Evolutionary conservation across 805 yeast genomes (phyloP), one percentile per base, ranked within the genome.

Genomic region (Saccharomyces eubayanus): DNA sequence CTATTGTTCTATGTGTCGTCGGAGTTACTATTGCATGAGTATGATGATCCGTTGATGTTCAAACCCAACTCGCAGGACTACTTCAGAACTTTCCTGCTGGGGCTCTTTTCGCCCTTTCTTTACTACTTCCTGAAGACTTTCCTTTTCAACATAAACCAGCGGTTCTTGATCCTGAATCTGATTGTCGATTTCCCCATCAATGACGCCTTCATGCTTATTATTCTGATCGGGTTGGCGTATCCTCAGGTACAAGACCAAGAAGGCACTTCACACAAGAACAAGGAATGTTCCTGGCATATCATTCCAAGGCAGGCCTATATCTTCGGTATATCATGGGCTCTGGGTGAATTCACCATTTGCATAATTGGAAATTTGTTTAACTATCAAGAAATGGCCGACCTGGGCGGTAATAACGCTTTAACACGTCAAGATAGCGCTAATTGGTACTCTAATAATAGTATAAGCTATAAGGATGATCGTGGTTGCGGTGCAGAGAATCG

Each of bases 221-320:
- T 74, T 2, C 53, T 74, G 6, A 59, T 72, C 16, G 62, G 70
- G 14, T 56, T 73, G 51, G 75, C 78, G 28, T 72, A 72, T 50
- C 78, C 78, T 2, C 78, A 74, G 53, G 57, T 65, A 31, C 68
- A 71, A 41, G 67, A 65, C 27, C 53, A 54, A 6, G 59, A 55
- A 28, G 54, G 51, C 31, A 29, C 43, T 8, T 48, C 28, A 47
- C 47, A 3, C 29, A 14, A 27, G 41, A 20, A 28, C 46, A 41
- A 30, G 30, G 27, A 31, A 36, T 24, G 40, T 36, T 29, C 50
- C 27, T 74, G 76, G 75, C 74, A 73, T 49, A 63, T 74, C n/a
- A 70, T 72, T 2, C 75, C 72, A 46, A 65, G 72, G 48, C 75
- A 74, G 57, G 67, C 73, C 1, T 74, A 64, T 51, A 53, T 73